Evolutionary conservation across 1,139 yeast species (phyloP).

Genomic region (Debaryomycetaceae sp.): DNA sequence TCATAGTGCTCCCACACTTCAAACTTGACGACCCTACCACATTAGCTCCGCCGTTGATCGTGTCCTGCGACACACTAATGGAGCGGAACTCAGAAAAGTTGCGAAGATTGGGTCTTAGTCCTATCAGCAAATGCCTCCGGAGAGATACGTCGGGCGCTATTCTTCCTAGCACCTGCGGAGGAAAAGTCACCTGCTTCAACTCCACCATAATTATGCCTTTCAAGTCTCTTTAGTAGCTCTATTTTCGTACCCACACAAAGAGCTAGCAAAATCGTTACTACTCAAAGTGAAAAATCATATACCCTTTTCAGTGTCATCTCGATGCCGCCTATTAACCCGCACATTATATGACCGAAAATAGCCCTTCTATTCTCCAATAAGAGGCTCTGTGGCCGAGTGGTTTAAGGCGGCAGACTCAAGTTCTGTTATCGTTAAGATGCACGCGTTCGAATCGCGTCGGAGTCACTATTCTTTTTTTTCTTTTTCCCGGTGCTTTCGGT

Average conservation of each 20-base stretch:
- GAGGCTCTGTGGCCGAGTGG: background rate
- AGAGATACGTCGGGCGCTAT: slow-evolving; percentile 83
- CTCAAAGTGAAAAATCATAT: background rate
- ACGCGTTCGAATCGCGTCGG: background rate
- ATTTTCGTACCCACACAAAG: background rate
- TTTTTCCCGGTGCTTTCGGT: background rate
- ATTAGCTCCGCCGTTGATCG: slow-evolving; percentile 26
- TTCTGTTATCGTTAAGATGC: background rate
- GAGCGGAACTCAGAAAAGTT: slow-evolving; percentile 70
- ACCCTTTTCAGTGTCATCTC: background rate
- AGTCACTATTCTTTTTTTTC: background rate
- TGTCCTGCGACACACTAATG: slow-evolving; percentile 32
- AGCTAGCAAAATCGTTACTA: background rate
- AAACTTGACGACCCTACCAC: slow-evolving; percentile 72
- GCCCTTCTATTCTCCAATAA: background rate
- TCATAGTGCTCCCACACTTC: slow-evolving; percentile 71
- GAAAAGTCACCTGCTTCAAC: slow-evolving; percentile 51
- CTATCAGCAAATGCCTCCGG: slow-evolving; percentile 70
- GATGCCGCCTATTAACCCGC: background rate
- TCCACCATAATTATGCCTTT: slow-evolving; percentile 10
- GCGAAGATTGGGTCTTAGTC: slow-evolving; percentile 72
- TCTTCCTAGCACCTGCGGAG: slow-evolving; percentile 79
- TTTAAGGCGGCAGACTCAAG: background rate
- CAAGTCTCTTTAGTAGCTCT: background rate
- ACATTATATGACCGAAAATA: background rate